Evolutionary conservation across 257 asterid species (phyloP).

Genomic region (Vinca minor): DNA sequence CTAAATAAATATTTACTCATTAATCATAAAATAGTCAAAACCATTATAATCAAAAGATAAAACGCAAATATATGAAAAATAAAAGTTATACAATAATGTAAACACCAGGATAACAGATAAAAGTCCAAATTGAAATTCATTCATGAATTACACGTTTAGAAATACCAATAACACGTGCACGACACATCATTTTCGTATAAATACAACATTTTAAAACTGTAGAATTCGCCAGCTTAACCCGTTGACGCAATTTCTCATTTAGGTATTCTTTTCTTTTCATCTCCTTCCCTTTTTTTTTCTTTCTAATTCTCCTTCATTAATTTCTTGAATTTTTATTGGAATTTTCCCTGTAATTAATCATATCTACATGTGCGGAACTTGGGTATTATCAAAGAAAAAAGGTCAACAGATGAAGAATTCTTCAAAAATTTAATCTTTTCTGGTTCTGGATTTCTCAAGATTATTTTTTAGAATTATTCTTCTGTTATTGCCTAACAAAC

Average conservation of each 20-base stretch:
- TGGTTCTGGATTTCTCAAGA: neutral
- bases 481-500: neutral
- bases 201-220: neutral
- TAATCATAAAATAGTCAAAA: too few species aligned
- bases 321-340: neutral
- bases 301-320: neutral
- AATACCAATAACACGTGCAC: neutral
- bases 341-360: neutral
- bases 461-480: neutral
- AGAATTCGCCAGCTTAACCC: neutral
- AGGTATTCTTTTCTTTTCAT: neutral
- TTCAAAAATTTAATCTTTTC: neutral
- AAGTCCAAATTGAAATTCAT: too few species aligned
- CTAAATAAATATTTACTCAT: too few species aligned
- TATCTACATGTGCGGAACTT: neutral
- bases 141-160: neutral
- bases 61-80: too few species aligned
- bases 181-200: conserved; percentile 2
- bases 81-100: too few species aligned
- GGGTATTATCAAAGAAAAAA: neutral
- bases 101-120: too few species aligned
- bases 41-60: too few species aligned
- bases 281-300: neutral
- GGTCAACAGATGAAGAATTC: neutral
- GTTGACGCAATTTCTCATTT: neutral